These are phyloP conservation scores for Blepharisma japonicum DNA, from an alignment of 73 alveolate genomes.

Conservation along the genomic window DNA sequence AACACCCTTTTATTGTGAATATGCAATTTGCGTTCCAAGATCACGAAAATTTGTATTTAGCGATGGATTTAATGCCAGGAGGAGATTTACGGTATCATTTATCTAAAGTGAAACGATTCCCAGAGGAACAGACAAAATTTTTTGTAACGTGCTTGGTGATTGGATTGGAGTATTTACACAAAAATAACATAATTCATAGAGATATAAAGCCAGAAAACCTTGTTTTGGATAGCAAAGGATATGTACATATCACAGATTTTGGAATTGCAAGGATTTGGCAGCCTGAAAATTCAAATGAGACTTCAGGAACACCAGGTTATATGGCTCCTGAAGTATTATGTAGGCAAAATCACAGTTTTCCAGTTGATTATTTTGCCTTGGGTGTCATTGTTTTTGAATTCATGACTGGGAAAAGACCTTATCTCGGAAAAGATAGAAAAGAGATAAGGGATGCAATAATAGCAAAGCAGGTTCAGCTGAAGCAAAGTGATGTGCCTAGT, in stretches of 20 bases:
- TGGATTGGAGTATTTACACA: constrained; percentile 56
- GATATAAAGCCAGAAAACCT: constrained; percentile 36
- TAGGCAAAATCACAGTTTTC: constrained; percentile 60
- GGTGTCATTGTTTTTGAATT: constrained; percentile 7
- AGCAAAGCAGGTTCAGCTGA: no score
- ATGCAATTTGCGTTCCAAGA: constrained; percentile 92
- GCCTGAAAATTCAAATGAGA: constrained; percentile 24
- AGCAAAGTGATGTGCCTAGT: constrained; percentile 63
- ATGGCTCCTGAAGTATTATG: constrained; percentile 75
- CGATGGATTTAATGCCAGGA: constrained; percentile 88
- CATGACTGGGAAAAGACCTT: no score
- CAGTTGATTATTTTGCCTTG: constrained; percentile 30
- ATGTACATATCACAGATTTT: constrained; percentile 38
- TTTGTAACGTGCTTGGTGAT: constrained; percentile 61
- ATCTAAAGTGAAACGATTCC: constrained; percentile 43
- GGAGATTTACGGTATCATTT: constrained; percentile 73
- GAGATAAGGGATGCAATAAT: no score
- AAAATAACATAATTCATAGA: constrained; percentile 38
- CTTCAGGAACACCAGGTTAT: constrained; percentile 80
- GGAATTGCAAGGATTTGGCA: constrained; percentile 32
- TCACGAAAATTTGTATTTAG: constrained; percentile 76
- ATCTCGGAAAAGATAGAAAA: background rate
- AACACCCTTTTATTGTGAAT: constrained; percentile 76
- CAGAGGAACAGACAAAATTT: constrained; percentile 58
- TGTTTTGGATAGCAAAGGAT: constrained; percentile 34